Conservation (phyloP, 2,329 filamentous ascomycete genomes). For the Tolypocladium ophioglossoides region DNA sequence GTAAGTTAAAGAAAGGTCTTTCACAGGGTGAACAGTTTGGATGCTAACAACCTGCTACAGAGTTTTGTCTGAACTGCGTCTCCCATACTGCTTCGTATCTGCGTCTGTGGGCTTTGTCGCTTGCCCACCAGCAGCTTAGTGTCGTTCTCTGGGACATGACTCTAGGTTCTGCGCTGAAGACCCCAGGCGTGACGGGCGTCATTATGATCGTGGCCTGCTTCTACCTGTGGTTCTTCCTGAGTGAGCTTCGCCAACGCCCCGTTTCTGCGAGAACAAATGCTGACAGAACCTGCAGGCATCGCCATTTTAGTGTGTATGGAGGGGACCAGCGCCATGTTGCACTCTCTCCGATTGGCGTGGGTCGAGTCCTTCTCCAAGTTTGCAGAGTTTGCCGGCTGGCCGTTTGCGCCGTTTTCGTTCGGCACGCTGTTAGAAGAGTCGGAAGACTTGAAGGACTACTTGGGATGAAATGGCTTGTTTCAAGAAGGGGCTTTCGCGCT, state of each 20-base stretch:
- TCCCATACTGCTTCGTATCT: constrained; percentile 98
- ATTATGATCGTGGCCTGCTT: constrained; percentile 76
- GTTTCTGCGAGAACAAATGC: background rate
- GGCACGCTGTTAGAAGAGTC: constrained; percentile 77
- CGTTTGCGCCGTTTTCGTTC: constrained; percentile 87
- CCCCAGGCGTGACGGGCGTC: constrained; percentile 57
- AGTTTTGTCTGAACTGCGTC: constrained; percentile 98
- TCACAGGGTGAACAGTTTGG: background rate
- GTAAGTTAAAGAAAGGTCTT: constrained; percentile 39
- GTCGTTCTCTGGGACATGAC: constrained; percentile 97
- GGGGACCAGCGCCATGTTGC: constrained; percentile 90
- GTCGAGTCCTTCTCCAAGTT: constrained; percentile 98
- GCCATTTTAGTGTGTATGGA: constrained; percentile 84
- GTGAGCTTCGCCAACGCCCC: constrained; percentile 18
- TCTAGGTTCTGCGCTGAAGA: constrained; percentile 62
- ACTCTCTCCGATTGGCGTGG: constrained; percentile 86
- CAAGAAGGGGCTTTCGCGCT: background rate
- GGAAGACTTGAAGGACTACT: constrained; percentile 46
- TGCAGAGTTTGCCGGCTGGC: constrained; percentile 80
- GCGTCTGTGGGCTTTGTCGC: constrained; percentile 92
- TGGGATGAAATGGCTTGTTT: constrained; percentile 26
- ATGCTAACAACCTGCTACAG: constrained; percentile 33
- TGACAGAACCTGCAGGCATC: constrained; percentile 24
- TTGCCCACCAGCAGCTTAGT: constrained; percentile 95
- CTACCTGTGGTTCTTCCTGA: constrained; percentile 82